A percentile compares a stretch with the other conserved stretches of the same genome.
Conservation (phyloP, 768 basidiomycete genomes). For the Tylopilus plumbeoviolaceoides region DNA sequence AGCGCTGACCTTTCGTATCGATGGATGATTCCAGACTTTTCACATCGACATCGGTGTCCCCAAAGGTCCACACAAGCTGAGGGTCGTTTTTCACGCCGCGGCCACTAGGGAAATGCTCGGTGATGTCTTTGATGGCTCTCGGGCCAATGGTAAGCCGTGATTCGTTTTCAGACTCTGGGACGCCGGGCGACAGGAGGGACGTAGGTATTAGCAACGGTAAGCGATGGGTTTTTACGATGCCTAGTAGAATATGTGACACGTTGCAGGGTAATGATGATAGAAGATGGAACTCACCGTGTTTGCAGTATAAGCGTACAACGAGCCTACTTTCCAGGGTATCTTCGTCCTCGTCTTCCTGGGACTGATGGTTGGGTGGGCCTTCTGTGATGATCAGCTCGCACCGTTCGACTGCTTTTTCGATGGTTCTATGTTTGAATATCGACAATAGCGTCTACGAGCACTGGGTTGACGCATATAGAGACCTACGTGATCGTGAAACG, state of each 20-base stretch:
- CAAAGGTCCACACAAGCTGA: constrained; percentile 79
- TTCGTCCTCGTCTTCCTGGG: constrained; percentile 33
- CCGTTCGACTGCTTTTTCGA: constrained; percentile 73
- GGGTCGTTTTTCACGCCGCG: constrained; percentile 67
- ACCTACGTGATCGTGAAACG: constrained; percentile 3
- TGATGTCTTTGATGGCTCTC: constrained; percentile 66
- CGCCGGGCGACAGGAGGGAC: constrained; percentile 60
- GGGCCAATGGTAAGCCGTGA: constrained; percentile 72
- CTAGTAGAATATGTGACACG: constrained; percentile 34
- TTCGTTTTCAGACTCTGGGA: constrained; percentile 54
- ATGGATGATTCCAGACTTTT: constrained; percentile 64
- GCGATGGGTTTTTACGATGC: constrained; percentile 79
- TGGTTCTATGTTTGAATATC: constrained; percentile 66
- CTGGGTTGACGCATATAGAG: neutral
- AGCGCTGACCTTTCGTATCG: constrained; percentile 54
- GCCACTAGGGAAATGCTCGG: constrained; percentile 74
- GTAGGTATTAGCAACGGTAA: constrained; percentile 56
- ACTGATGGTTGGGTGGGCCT: constrained; percentile 34
- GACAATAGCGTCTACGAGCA: constrained; percentile 57
- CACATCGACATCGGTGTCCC: constrained; percentile 60
- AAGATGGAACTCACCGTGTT: constrained; percentile 56
- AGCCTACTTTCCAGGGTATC: constrained; percentile 71
- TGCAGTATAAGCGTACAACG: constrained; percentile 72
- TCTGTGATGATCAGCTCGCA: constrained; percentile 73
- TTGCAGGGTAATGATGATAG: neutral